Evolutionary conservation across 345 rosid genomes (phyloP), one percentile per base, ranked within the genome.

Genomic region (Eutrema heterophyllum): DNA sequence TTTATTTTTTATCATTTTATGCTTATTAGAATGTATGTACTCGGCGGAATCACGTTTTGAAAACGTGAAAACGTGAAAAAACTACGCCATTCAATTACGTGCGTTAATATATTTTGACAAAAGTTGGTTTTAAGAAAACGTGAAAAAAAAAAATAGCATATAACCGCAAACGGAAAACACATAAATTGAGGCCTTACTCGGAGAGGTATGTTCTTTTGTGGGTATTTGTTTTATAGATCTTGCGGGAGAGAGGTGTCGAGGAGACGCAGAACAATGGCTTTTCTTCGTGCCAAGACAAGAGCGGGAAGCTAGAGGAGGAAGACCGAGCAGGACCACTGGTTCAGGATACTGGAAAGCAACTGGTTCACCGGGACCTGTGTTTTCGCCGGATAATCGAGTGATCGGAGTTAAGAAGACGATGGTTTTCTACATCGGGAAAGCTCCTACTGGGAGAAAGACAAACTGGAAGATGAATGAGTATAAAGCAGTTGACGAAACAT

Each of bases 191-290:
- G 53, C 5, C 9, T 60, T 29, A 16, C 18, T 51, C 29, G 49
- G 1, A 57, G 29, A 38, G 29, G 41, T 73, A 26, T 35, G 57
- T 53, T 51, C 6, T 48, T 41, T 61, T 68, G 64, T 39, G 48
- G 15, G 11, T 40, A 26, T 41, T 54, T 40, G 32, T 57, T 66
- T 46, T 81, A 83, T 81, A 91, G 96, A 53, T 77, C 72, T 74
- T 57, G 78, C 94, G 2, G 97, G 97, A 59, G 81, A 79, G 14
- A 41, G 49, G 16, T 61, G 57, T 60, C 26, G 56, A 61, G 63
- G 73, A 68, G 74, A 75, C 9, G 13, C 33, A 51, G 74, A 60
- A 59, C 79, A 75, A 68, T 75, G 79, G 79, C 11, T 75, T 9
- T 75, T 75, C 79, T 75, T 60, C 18, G 74, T 75, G 40, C 73